phyloP scores from a whole-genome alignment of 1,284 basidiomycete genomes.

The Xerocomus tenax region DNA sequence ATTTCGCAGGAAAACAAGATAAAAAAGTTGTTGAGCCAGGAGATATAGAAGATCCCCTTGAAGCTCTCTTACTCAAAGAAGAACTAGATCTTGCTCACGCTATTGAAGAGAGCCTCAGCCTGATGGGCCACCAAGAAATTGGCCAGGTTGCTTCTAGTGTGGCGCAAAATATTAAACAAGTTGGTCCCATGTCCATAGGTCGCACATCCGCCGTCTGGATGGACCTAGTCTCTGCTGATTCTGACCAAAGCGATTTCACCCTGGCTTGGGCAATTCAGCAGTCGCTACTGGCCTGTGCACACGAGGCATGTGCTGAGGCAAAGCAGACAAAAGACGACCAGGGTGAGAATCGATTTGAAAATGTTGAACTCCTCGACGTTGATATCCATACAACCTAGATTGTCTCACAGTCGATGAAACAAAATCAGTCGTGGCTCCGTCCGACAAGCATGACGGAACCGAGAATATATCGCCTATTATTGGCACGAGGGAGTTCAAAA shows the following conservation, averaged over 20 bases:
- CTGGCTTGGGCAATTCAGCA: slow-evolving; percentile 22
- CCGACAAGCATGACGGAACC: slow-evolving; percentile 7
- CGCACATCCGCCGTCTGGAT: slow-evolving; percentile 9
- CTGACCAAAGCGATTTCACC: slow-evolving; percentile 5
- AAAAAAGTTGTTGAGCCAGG: slow-evolving; percentile 5
- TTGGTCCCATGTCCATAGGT: slow-evolving; percentile 3
- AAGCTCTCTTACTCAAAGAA: slow-evolving; percentile 28
- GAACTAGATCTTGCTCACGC: slow-evolving; percentile 55
- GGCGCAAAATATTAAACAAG: slow-evolving; percentile 11
- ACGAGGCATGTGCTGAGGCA: slow-evolving; percentile 1
- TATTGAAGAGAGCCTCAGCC: slow-evolving; percentile 60
- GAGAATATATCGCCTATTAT: slow-evolving; percentile 42
- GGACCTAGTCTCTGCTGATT: slow-evolving; percentile 9
- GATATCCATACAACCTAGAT: slow-evolving; percentile 8
- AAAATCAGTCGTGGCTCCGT: neutral
- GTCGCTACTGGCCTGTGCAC: slow-evolving; percentile 16
- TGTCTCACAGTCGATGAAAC: neutral
- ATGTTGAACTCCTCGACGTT: neutral
- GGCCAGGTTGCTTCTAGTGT: slow-evolving; percentile 8
- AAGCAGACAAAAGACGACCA: neutral
- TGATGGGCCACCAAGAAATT: slow-evolving; percentile 26
- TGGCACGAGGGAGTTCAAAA: slow-evolving; percentile 54
- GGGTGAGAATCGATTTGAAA: slow-evolving; percentile 8
- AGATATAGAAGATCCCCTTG: slow-evolving; percentile 17
- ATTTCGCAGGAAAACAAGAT: neutral